These are phyloP conservation scores for Heritiera fomes DNA, from an alignment of 345 rosid genomes.

Conservation along the genomic window DNA sequence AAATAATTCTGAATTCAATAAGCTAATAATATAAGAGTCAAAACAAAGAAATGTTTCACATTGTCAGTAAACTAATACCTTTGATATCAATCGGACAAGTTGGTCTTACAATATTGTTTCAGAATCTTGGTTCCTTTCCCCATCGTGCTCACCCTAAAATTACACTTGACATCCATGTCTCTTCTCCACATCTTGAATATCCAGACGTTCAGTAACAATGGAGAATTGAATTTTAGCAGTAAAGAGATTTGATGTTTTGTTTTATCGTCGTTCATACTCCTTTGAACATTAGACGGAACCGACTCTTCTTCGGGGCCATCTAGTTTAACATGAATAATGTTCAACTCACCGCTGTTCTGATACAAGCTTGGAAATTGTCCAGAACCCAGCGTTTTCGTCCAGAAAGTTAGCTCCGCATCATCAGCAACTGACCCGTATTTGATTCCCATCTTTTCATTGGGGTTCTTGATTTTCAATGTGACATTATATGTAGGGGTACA, in stretches of 20 bases:
- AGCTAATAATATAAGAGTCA: not conserved
- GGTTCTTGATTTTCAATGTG: constrained; percentile 38
- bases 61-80: constrained; percentile 24
- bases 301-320: constrained; percentile 22
- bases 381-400: constrained; percentile 36
- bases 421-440: constrained; percentile 30
- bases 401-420: constrained; percentile 32
- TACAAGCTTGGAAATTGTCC: constrained; percentile 40
- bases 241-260: constrained; percentile 30
- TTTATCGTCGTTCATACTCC: constrained; percentile 25
- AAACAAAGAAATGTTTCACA: constrained; percentile 25
- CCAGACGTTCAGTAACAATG: constrained; percentile 33
- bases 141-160: constrained; percentile 48
- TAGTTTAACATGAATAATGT: constrained; percentile 18
- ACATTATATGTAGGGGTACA: constrained; percentile 18
- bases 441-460: constrained; percentile 41
- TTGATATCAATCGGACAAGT: constrained; percentile 32
- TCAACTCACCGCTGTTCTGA: constrained; percentile 29
- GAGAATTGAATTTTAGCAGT: constrained; percentile 28
- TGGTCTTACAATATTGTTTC: constrained; percentile 49
- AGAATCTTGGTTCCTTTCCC: constrained; percentile 40
- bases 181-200: constrained; percentile 33
- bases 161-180: constrained; percentile 46
- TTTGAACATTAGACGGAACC: constrained; percentile 19
- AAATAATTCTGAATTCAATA: too few relatives aligned